Evolutionary conservation across 2,329 filamentous ascomycete species (phyloP), one percentile per base, ranked within the genome.

Genomic region (Penicillium griseofulvum): DNA sequence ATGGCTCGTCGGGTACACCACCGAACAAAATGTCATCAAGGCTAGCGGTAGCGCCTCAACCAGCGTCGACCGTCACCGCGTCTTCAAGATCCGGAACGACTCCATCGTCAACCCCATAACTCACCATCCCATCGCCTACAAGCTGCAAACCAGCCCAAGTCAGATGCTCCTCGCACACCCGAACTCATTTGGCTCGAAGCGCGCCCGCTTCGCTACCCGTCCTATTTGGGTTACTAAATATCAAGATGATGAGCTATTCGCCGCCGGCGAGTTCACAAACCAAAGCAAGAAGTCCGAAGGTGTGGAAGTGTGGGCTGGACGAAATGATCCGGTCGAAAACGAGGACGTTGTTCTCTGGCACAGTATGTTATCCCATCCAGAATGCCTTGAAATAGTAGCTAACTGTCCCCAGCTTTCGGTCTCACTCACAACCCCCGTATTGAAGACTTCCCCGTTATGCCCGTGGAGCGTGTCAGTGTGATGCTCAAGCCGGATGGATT

Each of bases 401-500:
- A 17, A 59, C 52, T 17, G 38, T 36, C 39, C n/a, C 9, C 37
- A 72, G 69, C 70, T 17, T 77, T 78, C 59, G 78, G 85, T 10
- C 80, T 86, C 22, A 87, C 86, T 31, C 86, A 88, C 58, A 82
- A 86, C 37, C 83, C 84, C 0, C 74, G 85, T 2, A 77, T 83
- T 26, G 85, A 87, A 64, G 85, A 87, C 63, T 87, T 87, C 71
- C 85, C 85, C 0, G 82, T 87, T 28, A 88, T 88, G 85, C 85
- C 85, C 0, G 78, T 79, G 59, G 85, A 88, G 65, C 70, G 74
- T 5, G 69, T 78, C 41, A 76, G 73, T 39, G 75, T 81, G 10
- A 74, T 72, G 63, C 65, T 82, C 24, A 76, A 76, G 61, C 78
- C 79, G 7, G 76, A 78, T 56, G 78, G 80, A 5, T 81, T 81